Evolutionary conservation across 768 basidiomycete genomes (phyloP).

Genomic region (Auricularia sp.): DNA sequence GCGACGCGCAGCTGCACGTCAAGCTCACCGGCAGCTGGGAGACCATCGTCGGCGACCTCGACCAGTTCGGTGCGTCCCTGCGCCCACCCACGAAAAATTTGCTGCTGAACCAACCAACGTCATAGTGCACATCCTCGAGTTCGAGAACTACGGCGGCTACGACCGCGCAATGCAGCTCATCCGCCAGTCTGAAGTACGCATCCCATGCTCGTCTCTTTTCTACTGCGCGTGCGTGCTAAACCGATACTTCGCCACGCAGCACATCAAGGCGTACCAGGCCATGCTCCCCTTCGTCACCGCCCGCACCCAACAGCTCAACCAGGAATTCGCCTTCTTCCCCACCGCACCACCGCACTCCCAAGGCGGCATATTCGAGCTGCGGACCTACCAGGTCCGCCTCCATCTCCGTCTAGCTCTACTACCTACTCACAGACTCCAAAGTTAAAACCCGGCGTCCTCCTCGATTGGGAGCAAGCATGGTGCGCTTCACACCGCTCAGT

Average conservation of each 20-base stretch:
- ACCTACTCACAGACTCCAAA: not conserved
- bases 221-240: not conserved
- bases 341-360: conserved; percentile 76
- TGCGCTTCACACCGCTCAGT: conserved; percentile 17
- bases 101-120: not conserved
- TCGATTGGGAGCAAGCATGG: conserved; percentile 96
- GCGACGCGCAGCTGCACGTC: conserved; percentile 61
- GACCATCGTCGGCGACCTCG: conserved; percentile 79
- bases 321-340: conserved; percentile 94
- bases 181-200: conserved; percentile 51
- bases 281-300: conserved; percentile 70
- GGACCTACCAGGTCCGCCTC: conserved; percentile 53
- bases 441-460: conserved; percentile 74
- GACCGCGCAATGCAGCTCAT: conserved; percentile 66
- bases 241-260: conserved; percentile 28
- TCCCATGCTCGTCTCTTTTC: not conserved
- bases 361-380: conserved; percentile 90
- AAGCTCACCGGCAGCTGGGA: conserved; percentile 95
- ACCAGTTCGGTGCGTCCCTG: conserved; percentile 57
- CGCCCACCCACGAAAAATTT: not conserved
- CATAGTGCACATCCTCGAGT: conserved; percentile 71
- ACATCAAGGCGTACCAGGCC: conserved; percentile 53
- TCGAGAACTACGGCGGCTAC: conserved; percentile 85
- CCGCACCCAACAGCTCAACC: conserved; percentile 68
- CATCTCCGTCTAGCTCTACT: conserved; percentile 3